Percentiles rank a stretch among this genome's conserved stretches.
Evolutionary conservation across 179 eudicot genomes (phyloP).

Genomic region (Corrigiola litoralis): DNA sequence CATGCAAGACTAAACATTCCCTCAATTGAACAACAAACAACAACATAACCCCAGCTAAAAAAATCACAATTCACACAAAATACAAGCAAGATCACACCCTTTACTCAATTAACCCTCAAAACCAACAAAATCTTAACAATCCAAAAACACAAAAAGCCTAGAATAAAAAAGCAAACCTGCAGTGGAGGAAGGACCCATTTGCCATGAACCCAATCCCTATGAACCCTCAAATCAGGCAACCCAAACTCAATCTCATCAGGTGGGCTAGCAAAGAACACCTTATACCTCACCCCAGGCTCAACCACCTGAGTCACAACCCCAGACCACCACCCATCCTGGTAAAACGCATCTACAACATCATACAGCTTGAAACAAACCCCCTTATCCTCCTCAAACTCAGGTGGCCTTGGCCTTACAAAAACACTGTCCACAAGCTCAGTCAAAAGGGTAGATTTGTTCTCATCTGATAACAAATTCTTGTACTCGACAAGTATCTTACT

Average conservation of each 20-base stretch:
- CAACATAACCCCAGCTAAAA: too few species aligned
- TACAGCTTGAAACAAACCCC: constrained; percentile 21
- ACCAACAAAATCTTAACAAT: background rate
- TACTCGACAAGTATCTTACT: constrained; percentile 40
- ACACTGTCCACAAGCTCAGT: constrained; percentile 32
- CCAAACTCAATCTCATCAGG: constrained; percentile 40
- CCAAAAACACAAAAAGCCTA: background rate
- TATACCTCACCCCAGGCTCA: background rate
- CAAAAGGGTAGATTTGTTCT: constrained; percentile 27
- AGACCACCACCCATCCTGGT: constrained; percentile 67
- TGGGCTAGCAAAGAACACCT: constrained; percentile 39
- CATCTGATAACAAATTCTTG: constrained; percentile 30
- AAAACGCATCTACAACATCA: constrained; percentile 60
- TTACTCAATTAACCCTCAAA: too few species aligned
- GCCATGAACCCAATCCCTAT: constrained; percentile 48
- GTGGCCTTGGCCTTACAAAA: constrained; percentile 41
- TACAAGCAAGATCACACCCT: too few species aligned
- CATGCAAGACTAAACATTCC: too few species aligned
- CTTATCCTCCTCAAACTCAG: constrained; percentile 1
- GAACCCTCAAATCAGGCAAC: constrained; percentile 37
- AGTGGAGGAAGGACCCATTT: constrained; percentile 44
- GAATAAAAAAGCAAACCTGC: constrained; percentile 28
- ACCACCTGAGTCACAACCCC: constrained; percentile 43
- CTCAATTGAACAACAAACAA: too few species aligned
- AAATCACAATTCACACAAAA: too few species aligned